phyloP scores from a whole-genome alignment of 139 green algal species.

The Asterochloris sp. region DNA sequence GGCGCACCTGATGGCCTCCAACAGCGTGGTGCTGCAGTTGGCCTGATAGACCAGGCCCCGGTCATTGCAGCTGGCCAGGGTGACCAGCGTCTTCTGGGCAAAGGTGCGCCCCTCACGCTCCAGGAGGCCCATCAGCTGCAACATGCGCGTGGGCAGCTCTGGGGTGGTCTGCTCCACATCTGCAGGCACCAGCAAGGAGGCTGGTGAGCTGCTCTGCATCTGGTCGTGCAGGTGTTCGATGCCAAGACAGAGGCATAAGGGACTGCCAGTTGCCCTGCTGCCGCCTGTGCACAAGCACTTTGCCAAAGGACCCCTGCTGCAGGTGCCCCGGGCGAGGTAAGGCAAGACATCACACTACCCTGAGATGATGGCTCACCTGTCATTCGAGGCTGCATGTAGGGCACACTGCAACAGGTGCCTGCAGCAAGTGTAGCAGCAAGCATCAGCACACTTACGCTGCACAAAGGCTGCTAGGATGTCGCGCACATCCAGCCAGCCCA shows the following conservation, averaged over 20 bases:
- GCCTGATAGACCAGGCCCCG: constrained; percentile 60
- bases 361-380: neutral
- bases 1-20: constrained; percentile 46
- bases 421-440: neutral
- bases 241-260: constrained; percentile 8
- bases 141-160: constrained; percentile 61
- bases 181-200: constrained; percentile 19
- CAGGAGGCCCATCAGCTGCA: constrained; percentile 72
- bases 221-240: constrained; percentile 3
- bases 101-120: constrained; percentile 62
- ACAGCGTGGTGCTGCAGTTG: constrained; percentile 41
- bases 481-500: constrained; percentile 63
- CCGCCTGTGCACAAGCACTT: too few relatives aligned
- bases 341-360: neutral
- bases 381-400: constrained; percentile 19
- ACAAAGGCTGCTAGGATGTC: constrained; percentile 49
- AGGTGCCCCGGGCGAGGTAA: neutral
- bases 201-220: neutral
- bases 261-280: neutral
- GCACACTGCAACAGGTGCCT: neutral
- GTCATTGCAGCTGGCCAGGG: constrained; percentile 63
- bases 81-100: constrained; percentile 55
- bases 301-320: too few relatives aligned
- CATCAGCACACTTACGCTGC: neutral
- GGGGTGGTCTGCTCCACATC: constrained; percentile 22